These are phyloP conservation scores for Torulaspora pretoriensis DNA, from an alignment of 1,139 yeast species.

Conservation along the genomic window DNA sequence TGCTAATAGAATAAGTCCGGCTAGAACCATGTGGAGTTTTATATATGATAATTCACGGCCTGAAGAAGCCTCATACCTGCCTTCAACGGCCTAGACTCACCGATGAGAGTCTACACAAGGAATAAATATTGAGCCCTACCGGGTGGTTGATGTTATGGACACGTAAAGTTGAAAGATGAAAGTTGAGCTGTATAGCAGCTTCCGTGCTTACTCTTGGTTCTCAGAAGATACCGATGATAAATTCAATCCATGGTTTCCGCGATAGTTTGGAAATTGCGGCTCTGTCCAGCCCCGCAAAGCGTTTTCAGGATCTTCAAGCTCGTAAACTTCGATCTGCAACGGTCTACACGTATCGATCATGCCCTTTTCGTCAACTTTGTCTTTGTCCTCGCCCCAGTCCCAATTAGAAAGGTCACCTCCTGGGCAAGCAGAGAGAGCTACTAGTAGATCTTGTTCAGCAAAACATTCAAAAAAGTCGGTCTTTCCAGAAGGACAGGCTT, in stretches of 20 bases:
- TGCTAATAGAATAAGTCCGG: no score
- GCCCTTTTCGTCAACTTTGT: conserved; percentile 43
- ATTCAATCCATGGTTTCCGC: conserved; percentile 52
- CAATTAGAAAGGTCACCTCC: conserved; percentile 67
- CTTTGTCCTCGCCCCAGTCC: conserved; percentile 65
- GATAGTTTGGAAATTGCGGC: conserved; percentile 50
- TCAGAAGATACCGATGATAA: conserved; percentile 8
- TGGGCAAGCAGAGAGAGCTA: conserved; percentile 66
- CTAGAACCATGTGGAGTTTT: no score
- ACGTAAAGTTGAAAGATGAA: no score
- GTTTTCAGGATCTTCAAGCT: conserved; percentile 42
- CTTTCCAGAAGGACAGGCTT: conserved; percentile 56
- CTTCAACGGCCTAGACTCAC: no score
- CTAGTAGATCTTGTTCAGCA: conserved; percentile 61
- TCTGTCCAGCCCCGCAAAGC: conserved; percentile 49
- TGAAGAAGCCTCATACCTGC: no score
- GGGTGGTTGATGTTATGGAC: no score
- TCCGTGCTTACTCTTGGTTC: neutral
- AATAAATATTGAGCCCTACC: no score
- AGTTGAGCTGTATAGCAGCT: conserved; percentile 18
- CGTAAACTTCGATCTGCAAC: conserved; percentile 57
- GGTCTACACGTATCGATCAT: conserved; percentile 64
- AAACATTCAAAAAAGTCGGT: conserved; percentile 62
- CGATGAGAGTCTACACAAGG: no score
- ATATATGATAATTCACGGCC: no score